Evolutionary conservation across 768 basidiomycete species (phyloP), one percentile per base, ranked within the genome.

Genomic region (Auricularia sp.): DNA sequence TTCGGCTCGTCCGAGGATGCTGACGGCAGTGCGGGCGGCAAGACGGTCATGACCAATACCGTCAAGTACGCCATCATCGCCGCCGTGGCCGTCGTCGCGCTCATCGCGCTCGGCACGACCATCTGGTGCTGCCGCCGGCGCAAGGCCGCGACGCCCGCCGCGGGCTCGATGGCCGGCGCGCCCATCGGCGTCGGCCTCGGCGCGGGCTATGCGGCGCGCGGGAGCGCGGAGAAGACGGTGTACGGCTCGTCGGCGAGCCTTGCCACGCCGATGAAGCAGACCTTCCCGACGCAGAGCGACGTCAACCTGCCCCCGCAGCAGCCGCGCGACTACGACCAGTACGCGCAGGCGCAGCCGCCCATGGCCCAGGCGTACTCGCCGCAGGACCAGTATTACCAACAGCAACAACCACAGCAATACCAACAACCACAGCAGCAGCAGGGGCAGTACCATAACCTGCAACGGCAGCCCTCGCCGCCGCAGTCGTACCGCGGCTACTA

Each of bases 31-130:
- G 56, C 29, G 24, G 56, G 56, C 56, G 47, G 39, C 3, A 51
- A 51, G 47, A 21, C 47, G 47, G 47, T 21, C 6, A 7, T 21
- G 10, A 51, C 14, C 18, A 51, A 18, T 6, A 51, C 47, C 21
- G 54, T 64, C 54, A 64, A 56, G 64, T 56, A 64, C 64, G 44
- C 64, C 18, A 11, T 64, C 64, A 29, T 64, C 44, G 64, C 54
- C 18, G 54, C 44, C 35, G 54, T 64, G 54, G 64, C 37, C 54
- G 64, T 59, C 54, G 64, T 56, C 54, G 54, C 64, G 33, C 33
- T 56, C 63, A 63, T 63, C 63, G 47, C 47, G 10, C 47, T 51
- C 47, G 47, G 47, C 3, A 18, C 18, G 10, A 18, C 11, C 47
- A 18, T 51, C 18, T 51, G 21, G 18, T 51, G 47, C 47, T 51